phyloP scores from a whole-genome alignment of 1,139 yeast genomes.

The Entelexis paramagnoliae region DNA sequence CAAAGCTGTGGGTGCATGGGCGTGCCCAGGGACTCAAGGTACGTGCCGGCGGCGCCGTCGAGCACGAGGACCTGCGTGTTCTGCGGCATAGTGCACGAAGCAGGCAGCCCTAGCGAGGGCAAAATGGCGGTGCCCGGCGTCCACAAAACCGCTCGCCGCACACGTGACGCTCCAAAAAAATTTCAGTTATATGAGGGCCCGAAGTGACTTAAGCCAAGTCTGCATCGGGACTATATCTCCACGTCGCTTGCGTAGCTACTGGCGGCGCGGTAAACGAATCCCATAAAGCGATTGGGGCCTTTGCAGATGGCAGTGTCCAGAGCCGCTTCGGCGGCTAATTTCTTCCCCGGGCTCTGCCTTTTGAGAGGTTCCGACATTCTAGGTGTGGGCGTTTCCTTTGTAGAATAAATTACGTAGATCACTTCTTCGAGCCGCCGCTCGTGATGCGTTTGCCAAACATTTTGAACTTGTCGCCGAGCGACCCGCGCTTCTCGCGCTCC shows the following conservation, averaged over 20 bases:
- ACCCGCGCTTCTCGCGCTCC: conserved; percentile 16
- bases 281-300: conserved; percentile 10
- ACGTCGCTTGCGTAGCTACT: not conserved
- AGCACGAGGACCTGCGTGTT: conserved; percentile 25
- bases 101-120: no score
- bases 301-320: conserved; percentile 12
- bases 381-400: not conserved
- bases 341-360: conserved; percentile 10
- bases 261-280: conserved; percentile 22
- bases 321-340: not conserved
- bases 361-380: conserved; percentile 13
- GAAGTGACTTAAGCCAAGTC: no score
- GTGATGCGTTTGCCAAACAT: conserved; percentile 23
- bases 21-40: conserved; percentile 34
- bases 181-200: not conserved
- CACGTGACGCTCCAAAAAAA: conserved; percentile 1
- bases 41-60: conserved; percentile 42
- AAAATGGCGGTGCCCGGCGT: no score
- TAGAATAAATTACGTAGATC: not conserved
- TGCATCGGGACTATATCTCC: conserved; percentile 20
- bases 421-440: conserved; percentile 16
- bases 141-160: no score
- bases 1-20: conserved; percentile 41
- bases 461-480: conserved; percentile 23
- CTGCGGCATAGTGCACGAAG: not conserved